A percentile compares a stretch with the other conserved stretches of the same genome.
Evolutionary conservation across 345 rosid genomes (phyloP).

Genomic region (Cardamine chenopodiifolia): DNA sequence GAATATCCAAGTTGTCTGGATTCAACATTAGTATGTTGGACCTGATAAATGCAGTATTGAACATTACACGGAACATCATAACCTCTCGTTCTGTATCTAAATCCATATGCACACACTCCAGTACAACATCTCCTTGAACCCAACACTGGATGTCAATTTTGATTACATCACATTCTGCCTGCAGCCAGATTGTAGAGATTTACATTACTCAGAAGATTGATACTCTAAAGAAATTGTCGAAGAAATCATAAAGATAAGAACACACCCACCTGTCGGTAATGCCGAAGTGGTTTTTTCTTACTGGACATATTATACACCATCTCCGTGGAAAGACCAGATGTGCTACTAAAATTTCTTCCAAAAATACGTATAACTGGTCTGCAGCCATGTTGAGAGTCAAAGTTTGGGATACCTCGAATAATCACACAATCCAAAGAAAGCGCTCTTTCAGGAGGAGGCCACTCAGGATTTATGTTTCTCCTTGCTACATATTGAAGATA

Average conservation of each 20-base stretch:
- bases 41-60: conserved; percentile 94
- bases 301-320: conserved; percentile 86
- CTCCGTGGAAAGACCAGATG: conserved; percentile 76
- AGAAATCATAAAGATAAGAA: conserved; percentile 17
- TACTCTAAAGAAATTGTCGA: background rate
- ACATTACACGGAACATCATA: conserved; percentile 99
- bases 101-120: conserved; percentile 95
- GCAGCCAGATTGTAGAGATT: conserved; percentile 42
- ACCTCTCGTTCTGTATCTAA: conserved; percentile 91
- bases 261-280: conserved; percentile 73
- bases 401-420: conserved; percentile 87
- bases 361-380: conserved; percentile 91
- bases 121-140: conserved; percentile 97
- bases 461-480: conserved; percentile 81
- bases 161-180: conserved; percentile 95
- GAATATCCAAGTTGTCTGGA: conserved; percentile 94
- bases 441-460: conserved; percentile 98
- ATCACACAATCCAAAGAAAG: conserved; percentile 92
- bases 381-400: conserved; percentile 88
- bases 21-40: conserved; percentile 95
- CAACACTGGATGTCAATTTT: conserved; percentile 94
- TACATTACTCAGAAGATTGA: conserved; percentile 24
- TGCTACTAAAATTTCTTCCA: conserved; percentile 70
- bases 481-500: conserved; percentile 94
- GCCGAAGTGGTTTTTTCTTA: conserved; percentile 70